Conservation (phyloP, 2,329 filamentous ascomycete species). For the Orbilia quercus region DNA sequence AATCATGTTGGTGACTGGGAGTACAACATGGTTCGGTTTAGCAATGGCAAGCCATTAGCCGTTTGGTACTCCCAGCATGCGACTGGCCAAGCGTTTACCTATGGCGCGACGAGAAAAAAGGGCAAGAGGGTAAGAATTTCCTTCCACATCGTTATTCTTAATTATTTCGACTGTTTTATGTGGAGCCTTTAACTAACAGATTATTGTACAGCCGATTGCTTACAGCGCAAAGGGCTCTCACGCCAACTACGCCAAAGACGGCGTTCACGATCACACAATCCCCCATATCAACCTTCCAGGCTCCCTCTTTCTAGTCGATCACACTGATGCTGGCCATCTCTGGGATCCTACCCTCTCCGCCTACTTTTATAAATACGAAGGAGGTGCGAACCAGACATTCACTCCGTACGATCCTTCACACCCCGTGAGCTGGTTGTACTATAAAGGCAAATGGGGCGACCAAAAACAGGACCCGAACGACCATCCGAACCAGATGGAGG, state of each 20-base stretch:
- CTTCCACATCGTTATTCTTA: neutral
- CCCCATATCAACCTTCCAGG: constrained; percentile 71
- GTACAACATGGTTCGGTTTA: constrained; percentile 75
- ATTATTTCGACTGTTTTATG: neutral
- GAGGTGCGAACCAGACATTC: constrained; percentile 63
- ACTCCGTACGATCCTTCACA: constrained; percentile 65
- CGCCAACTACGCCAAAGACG: constrained; percentile 72
- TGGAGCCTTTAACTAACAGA: neutral
- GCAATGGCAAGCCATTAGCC: constrained; percentile 68
- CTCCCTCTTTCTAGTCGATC: constrained; percentile 68
- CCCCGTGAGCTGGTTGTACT: constrained; percentile 70
- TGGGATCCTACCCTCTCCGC: constrained; percentile 72
- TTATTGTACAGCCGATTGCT: constrained; percentile 66
- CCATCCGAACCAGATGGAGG: constrained; percentile 12
- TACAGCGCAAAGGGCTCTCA: constrained; percentile 73
- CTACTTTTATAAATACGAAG: constrained; percentile 70
- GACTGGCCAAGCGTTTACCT: constrained; percentile 73
- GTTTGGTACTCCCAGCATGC: constrained; percentile 74
- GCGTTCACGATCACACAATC: constrained; percentile 73
- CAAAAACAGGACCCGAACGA: constrained; percentile 66
- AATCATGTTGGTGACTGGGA: constrained; percentile 76
- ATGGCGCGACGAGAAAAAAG: constrained; percentile 68
- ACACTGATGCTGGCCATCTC: constrained; percentile 68
- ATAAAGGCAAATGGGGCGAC: constrained; percentile 73
- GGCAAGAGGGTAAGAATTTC: constrained; percentile 60